Evolutionary conservation across 2,329 filamentous ascomycete genomes (phyloP).

Genomic region (Dothideomycetes sp.): DNA sequence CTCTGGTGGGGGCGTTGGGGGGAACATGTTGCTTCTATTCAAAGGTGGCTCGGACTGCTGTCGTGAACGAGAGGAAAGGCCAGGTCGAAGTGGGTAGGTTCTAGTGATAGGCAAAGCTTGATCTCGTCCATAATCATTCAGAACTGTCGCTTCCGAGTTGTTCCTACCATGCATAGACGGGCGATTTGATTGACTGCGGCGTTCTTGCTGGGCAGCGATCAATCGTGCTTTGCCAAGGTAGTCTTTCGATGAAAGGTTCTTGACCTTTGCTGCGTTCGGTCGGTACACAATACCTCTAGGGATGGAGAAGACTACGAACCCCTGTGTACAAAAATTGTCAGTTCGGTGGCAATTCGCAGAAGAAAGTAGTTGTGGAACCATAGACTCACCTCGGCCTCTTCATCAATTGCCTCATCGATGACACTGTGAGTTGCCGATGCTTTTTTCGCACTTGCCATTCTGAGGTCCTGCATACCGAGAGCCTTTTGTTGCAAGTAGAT

Average conservation of each 20-base stretch:
- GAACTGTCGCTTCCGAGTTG: neutral
- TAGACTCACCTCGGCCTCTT: conserved; percentile 70
- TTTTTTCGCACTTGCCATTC: conserved; percentile 89
- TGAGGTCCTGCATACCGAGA: conserved; percentile 79
- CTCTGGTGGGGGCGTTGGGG: conserved; percentile 96
- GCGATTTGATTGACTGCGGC: neutral
- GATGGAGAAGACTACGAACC: conserved; percentile 97
- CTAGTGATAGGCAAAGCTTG: neutral
- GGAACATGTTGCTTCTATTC: conserved; percentile 66
- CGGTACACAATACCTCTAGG: conserved; percentile 91
- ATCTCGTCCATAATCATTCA: neutral
- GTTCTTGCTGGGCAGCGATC: conserved; percentile 53
- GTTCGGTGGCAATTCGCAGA: no score
- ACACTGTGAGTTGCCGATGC: conserved; percentile 93
- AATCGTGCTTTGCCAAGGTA: conserved; percentile 94
- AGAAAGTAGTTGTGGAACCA: neutral
- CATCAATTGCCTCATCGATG: conserved; percentile 90
- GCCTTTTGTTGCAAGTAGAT: conserved; percentile 92
- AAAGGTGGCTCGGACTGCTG: conserved; percentile 78
- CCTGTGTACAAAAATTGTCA: conserved; percentile 46
- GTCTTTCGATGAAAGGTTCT: conserved; percentile 94
- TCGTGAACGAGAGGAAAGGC: conserved; percentile 60
- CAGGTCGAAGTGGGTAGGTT: conserved; percentile 57
- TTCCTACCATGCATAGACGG: neutral
- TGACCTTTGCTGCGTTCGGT: conserved; percentile 94